Percentiles rank a stretch among this genome's conserved stretches.
Conservation (phyloP, 108 stramenopile genomes). For the Seminavis robusta region DNA sequence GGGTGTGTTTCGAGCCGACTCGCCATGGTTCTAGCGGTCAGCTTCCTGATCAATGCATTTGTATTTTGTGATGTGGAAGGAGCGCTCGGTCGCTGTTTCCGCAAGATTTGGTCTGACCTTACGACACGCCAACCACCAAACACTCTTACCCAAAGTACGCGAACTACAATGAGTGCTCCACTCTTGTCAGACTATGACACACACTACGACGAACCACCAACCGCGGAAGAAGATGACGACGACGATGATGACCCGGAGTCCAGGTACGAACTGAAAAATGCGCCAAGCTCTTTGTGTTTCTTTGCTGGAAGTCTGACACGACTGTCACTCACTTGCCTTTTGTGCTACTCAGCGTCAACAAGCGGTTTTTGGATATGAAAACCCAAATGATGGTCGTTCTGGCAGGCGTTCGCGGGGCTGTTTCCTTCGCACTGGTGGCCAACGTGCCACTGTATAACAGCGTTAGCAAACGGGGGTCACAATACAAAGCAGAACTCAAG, state of each 20-base stretch:
- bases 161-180: too few species aligned
- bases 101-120: too few species aligned
- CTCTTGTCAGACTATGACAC: too few species aligned
- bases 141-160: too few species aligned
- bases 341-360: not conserved
- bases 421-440: slow-evolving; percentile 83
- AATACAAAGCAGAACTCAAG: slow-evolving; percentile 72
- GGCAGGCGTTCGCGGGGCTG: slow-evolving; percentile 87
- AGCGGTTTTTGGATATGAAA: slow-evolving; percentile 28
- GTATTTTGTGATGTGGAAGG: slow-evolving; percentile 47
- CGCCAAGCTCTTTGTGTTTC: too few species aligned
- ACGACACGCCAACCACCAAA: too few species aligned
- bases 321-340: too few species aligned
- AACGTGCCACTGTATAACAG: slow-evolving; percentile 80
- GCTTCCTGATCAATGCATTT: slow-evolving; percentile 48
- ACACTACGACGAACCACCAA: slow-evolving; percentile 11
- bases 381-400: slow-evolving; percentile 76
- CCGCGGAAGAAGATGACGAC: slow-evolving; percentile 19
- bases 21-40: slow-evolving; percentile 63
- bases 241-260: slow-evolving; percentile 17
- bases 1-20: slow-evolving; percentile 64
- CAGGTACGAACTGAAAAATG: not conserved
- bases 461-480: slow-evolving; percentile 61
- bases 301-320: too few species aligned
- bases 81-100: slow-evolving; percentile 12